phyloP scores from a whole-genome alignment of 495 filamentous ascomycete species.

The Cercophora sp. region DNA sequence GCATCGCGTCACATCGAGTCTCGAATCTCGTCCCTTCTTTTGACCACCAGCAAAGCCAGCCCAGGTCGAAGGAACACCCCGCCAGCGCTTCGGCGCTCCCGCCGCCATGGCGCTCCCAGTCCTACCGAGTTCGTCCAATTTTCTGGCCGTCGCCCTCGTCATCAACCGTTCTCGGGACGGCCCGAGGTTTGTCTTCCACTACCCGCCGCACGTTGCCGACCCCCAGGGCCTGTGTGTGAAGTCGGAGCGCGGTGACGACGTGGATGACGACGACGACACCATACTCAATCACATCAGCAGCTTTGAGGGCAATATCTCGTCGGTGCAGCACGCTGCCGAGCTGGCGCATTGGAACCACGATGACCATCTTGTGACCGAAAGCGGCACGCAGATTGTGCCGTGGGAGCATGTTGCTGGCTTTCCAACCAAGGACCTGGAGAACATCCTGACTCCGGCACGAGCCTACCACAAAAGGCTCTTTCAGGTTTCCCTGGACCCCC shows the following conservation, averaged over 20 bases:
- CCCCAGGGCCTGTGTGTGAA: slow-evolving; percentile 16
- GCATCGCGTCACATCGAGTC: too few species aligned
- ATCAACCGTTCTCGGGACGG: slow-evolving; percentile 78
- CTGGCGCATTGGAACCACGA: slow-evolving; percentile 54
- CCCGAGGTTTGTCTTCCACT: slow-evolving; percentile 86
- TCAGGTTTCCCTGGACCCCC: slow-evolving; percentile 78
- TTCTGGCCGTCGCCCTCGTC: slow-evolving; percentile 74
- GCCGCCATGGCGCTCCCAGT: slow-evolving; percentile 41
- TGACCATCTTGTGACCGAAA: slow-evolving; percentile 49
- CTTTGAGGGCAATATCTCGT: slow-evolving; percentile 32
- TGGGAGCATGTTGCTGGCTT: slow-evolving; percentile 80
- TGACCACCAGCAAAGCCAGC: too few species aligned
- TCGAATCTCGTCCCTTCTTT: too few species aligned
- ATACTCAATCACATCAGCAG: slow-evolving; percentile 25
- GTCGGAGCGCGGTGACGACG: slow-evolving; percentile 26
- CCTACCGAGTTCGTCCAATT: slow-evolving; percentile 46
- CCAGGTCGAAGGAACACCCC: too few species aligned
- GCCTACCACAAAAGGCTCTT: slow-evolving; percentile 85
- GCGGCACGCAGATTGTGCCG: slow-evolving; percentile 54
- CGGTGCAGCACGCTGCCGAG: slow-evolving; percentile 31
- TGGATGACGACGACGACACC: slow-evolving; percentile 44
- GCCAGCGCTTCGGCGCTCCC: neutral
- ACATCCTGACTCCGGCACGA: slow-evolving; percentile 71
- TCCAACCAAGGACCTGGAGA: slow-evolving; percentile 72
- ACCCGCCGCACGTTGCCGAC: slow-evolving; percentile 54